These are phyloP conservation scores for Raddia distichophylla DNA, from an alignment of 176 grass and related monocot genomes.

Conservation along the genomic window DNA sequence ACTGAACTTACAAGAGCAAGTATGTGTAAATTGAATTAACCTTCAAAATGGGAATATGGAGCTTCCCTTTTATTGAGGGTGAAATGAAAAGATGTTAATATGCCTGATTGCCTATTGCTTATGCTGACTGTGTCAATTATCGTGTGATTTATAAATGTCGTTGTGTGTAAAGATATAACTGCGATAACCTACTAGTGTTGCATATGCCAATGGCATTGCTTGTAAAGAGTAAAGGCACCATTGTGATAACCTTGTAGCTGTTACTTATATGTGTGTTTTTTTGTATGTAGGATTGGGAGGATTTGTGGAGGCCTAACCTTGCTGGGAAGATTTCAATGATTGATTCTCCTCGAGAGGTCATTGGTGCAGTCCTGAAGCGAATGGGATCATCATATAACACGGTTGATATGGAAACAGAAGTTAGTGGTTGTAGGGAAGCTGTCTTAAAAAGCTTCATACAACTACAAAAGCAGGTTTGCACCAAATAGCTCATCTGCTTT, in stretches of 20 bases:
- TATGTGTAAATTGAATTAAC: not conserved
- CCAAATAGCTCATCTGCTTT: constrained; percentile 1
- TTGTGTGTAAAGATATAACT: constrained; percentile 10
- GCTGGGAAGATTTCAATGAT: constrained; percentile 88
- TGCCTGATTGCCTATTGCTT: not conserved
- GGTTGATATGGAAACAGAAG: constrained; percentile 64
- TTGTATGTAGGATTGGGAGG: constrained; percentile 73
- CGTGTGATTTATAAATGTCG: not conserved
- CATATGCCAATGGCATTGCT: not conserved
- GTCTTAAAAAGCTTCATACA: constrained; percentile 61
- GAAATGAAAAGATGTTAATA: constrained; percentile 19
- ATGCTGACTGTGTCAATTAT: not conserved
- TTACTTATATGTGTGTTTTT: constrained; percentile 12
- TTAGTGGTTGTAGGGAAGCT: constrained; percentile 70
- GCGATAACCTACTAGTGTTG: not conserved
- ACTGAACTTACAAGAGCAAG: not conserved
- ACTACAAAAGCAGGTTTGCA: constrained; percentile 74
- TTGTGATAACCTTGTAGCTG: not conserved
- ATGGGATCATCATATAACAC: constrained; percentile 87
- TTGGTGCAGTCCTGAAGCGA: constrained; percentile 87
- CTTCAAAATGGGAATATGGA: not conserved
- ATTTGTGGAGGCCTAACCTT: constrained; percentile 94
- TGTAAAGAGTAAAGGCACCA: not conserved
- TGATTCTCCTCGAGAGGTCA: constrained; percentile 88
- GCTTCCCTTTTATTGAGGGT: not conserved